phyloP scores from a whole-genome alignment of 768 basidiomycete species.

The Amanita exitialis region DNA sequence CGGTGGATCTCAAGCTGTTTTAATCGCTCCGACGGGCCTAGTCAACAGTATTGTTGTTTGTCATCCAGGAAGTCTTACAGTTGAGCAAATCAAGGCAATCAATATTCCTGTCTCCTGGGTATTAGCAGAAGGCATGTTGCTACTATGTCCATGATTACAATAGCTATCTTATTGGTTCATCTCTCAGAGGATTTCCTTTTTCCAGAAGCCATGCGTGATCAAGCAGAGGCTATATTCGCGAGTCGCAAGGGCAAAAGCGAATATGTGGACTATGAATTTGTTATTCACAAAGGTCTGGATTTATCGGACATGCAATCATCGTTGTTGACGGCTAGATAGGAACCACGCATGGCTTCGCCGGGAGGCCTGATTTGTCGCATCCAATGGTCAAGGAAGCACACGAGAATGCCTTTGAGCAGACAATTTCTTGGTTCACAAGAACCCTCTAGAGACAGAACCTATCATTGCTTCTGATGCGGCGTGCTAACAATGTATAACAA shows the following conservation, averaged over 20 bases:
- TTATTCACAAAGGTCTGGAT: slow-evolving; percentile 29
- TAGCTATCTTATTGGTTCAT: neutral
- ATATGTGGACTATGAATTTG: slow-evolving; percentile 35
- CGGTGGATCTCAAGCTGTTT: slow-evolving; percentile 28
- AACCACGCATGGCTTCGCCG: slow-evolving; percentile 36
- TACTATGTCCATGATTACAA: neutral
- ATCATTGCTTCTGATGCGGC: no score
- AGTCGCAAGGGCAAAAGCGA: slow-evolving; percentile 23
- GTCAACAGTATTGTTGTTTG: slow-evolving; percentile 30
- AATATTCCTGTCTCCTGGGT: slow-evolving; percentile 29
- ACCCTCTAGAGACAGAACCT: slow-evolving; percentile 15
- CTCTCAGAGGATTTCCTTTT: slow-evolving; percentile 29
- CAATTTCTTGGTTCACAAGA: slow-evolving; percentile 36
- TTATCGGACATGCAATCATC: neutral
- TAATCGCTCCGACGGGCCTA: slow-evolving; percentile 24
- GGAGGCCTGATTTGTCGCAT: slow-evolving; percentile 27
- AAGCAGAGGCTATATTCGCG: slow-evolving; percentile 27
- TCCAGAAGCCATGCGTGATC: slow-evolving; percentile 16
- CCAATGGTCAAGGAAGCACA: slow-evolving; percentile 30
- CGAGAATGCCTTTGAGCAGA: slow-evolving; percentile 31
- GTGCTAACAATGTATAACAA: no score
- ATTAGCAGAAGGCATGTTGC: slow-evolving; percentile 28
- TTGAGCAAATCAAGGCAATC: slow-evolving; percentile 25
- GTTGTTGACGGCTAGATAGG: slow-evolving; percentile 15
- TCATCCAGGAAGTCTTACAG: slow-evolving; percentile 27